Base-by-base conservation (phyloP, 768 basidiomycete species). In the Trichaptum fuscoviolaceum region DNA sequence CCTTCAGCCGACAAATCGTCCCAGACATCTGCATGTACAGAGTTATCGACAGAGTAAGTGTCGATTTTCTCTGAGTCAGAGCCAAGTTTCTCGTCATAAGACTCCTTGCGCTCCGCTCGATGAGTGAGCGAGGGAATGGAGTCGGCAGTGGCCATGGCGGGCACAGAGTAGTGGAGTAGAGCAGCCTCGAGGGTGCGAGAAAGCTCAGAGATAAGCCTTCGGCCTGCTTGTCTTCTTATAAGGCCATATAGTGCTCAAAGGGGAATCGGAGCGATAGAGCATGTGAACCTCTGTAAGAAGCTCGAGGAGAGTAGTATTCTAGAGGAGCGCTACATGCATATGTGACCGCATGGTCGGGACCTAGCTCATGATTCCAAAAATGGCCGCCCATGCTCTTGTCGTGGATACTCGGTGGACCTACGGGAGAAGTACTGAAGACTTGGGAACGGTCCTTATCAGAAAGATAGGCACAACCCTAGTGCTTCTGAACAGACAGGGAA, bases 1-100 rank as follows among this genome's bases (percentile, higher is more conserved):
- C 83, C 83, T 63, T 79, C 73, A 18, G 75, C 80, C 61, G 78
- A 82, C 67, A 84, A 69, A 68, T 84, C 83, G 52, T 83, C 17
- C 63, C 64, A 34, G 71, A 68, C 71, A 72, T 72, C 65, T 66
- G 70, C 59, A 69, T 77, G 77, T 24, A 74, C 70, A 36, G 75
- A 71, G 0, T 67, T 52, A 20, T 68, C 69, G 1, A 68, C 67
- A 20, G 61, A 23, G 35, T 69, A 65, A 23, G 69, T 67, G 5
- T 25, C 65, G 24, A 66, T 60, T n/a, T 59, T 18, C 36, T 7
- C 25, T 52, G 70, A 60, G 20, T 65, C 24, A 0, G 64, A 36
- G 36, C 52, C 64, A 15, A 52, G 42, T 26, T 59, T 69, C 58
- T 23, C 57, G 60, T 66, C 69, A 4, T 35, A 66, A n/a, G 64